Conservation (phyloP, 805 yeast species). For the Zygotorulaspora florentina region DNA sequence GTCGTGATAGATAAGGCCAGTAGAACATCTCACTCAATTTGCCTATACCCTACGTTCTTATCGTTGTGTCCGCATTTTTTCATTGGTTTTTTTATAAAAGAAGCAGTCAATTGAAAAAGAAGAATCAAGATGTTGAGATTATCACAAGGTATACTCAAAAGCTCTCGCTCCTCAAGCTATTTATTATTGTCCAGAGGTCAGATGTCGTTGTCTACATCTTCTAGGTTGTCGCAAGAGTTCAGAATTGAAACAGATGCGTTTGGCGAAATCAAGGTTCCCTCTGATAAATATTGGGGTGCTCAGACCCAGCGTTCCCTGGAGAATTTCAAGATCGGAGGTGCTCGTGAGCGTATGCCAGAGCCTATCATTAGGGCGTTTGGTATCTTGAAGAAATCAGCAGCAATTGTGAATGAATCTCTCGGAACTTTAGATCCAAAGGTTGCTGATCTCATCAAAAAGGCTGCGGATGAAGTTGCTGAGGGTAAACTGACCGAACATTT, state of each 20-base stretch:
- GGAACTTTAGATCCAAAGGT: slow-evolving; percentile 83
- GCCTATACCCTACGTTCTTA: neutral
- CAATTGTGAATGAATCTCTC: slow-evolving; percentile 76
- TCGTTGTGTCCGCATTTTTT: neutral
- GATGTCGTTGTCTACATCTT: slow-evolving; percentile 6
- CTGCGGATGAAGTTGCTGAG: slow-evolving; percentile 91
- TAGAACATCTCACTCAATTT: neutral
- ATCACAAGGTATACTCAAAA: slow-evolving; percentile 5
- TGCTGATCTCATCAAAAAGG: slow-evolving; percentile 80
- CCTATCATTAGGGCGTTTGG: slow-evolving; percentile 93
- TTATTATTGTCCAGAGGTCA: neutral
- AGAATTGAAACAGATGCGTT: slow-evolving; percentile 92
- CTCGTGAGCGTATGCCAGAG: slow-evolving; percentile 83
- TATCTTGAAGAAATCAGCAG: slow-evolving; percentile 88
- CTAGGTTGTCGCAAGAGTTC: slow-evolving; percentile 14
- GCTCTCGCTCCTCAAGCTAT: slow-evolving; percentile 3
- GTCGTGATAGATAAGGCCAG: neutral
- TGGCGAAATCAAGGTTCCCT: slow-evolving; percentile 90
- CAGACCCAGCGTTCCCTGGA: slow-evolving; percentile 91
- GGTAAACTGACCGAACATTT: slow-evolving; percentile 92
- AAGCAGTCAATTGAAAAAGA: neutral
- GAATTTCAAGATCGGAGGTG: slow-evolving; percentile 95
- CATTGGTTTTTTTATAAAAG: neutral
- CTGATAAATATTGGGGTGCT: slow-evolving; percentile 93
- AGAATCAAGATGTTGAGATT: slow-evolving; percentile 9